Evolutionary conservation across 1,284 basidiomycete genomes (phyloP), one percentile per base, ranked within the genome.

Genomic region (Malassezia sp.): DNA sequence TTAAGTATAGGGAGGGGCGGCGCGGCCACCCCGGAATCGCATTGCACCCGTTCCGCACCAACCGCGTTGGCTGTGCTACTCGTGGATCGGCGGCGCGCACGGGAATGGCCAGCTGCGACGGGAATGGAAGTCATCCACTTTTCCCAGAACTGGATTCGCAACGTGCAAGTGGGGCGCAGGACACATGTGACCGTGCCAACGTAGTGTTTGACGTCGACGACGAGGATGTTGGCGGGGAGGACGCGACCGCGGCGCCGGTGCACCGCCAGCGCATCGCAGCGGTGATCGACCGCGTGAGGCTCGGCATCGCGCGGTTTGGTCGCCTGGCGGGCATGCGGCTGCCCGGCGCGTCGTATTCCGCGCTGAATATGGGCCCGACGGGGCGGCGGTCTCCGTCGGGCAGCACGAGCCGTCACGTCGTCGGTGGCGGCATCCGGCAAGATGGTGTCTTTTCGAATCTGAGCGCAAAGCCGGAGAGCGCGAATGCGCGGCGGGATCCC

Each of bases 371-470:
- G 2, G 49, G 2, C 37, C 42, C 10, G 42, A 57, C 18, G n/a
- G n/a, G 55, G 53, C 28, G 52, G 51, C 20, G 20, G 35, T 40
- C 21, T 33, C n/a, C 46, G 32, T 4, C 31, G 27, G 3, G 44
- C 45, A 18, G 48, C 52, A 10, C 45, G 57, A 51, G 55, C 24
- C 51, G 47, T 0, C 35, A 59, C 23, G 45, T 56, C 9, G 39
- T 62, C 33, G 88, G 85, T 14, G 83, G 85, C 1, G 88, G 88
- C 0, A 78, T 76, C 8, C 80, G 84, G 34, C 89, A 91, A 61
- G 89, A 93, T 61, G 91, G 91, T 11, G 90, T 99, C 5, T 99
- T 96, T 71, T 82, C 84, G 34, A 99, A 97, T 67, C 80, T 99
- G 28, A 82, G 80, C 52, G 93, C 91, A 0, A 91, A 95, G 69